Conservation (phyloP, 2,329 filamentous ascomycete species). For the Aspergillus costaricaensis region DNA sequence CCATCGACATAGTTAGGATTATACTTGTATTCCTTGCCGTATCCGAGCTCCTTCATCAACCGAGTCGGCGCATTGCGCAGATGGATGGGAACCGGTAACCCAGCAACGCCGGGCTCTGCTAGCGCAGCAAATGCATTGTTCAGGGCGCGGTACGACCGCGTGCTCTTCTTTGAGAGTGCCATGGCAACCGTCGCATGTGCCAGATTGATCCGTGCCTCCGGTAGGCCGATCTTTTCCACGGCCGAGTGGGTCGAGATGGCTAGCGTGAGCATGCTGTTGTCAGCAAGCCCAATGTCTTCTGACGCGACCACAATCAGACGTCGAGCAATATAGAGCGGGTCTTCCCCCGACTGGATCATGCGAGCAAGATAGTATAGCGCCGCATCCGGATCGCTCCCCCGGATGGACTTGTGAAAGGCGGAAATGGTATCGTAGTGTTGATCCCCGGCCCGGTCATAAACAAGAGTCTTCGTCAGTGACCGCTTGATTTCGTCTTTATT, state of each 20-base stretch:
- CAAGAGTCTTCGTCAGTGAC: constrained; percentile 83
- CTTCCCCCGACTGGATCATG: constrained; percentile 94
- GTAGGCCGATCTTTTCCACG: constrained; percentile 90
- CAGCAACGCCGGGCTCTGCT: constrained; percentile 78
- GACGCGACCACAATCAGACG: constrained; percentile 93
- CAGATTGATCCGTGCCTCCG: constrained; percentile 88
- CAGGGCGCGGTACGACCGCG: constrained; percentile 78
- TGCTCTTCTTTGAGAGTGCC: constrained; percentile 79
- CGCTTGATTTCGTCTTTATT: constrained; percentile 78
- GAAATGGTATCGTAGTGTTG: constrained; percentile 98
- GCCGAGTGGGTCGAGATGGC: constrained; percentile 86
- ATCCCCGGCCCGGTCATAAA: constrained; percentile 93
- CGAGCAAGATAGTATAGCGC: constrained; percentile 91
- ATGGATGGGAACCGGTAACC: constrained; percentile 80
- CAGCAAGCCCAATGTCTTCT: constrained; percentile 89
- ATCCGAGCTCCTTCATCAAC: constrained; percentile 90
- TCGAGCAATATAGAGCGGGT: constrained; percentile 87
- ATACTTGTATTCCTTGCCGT: constrained; percentile 92
- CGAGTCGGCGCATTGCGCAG: constrained; percentile 88
- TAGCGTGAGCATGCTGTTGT: constrained; percentile 78
- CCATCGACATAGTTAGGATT: constrained; percentile 88
- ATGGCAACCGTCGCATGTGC: constrained; percentile 85
- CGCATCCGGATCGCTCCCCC: constrained; percentile 83
- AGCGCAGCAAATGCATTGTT: constrained; percentile 79
- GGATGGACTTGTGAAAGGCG: constrained; percentile 93